Percentiles rank a stretch among this genome's conserved stretches.
phyloP scores from a whole-genome alignment of 345 rosid species.

The Citrus medica region DNA sequence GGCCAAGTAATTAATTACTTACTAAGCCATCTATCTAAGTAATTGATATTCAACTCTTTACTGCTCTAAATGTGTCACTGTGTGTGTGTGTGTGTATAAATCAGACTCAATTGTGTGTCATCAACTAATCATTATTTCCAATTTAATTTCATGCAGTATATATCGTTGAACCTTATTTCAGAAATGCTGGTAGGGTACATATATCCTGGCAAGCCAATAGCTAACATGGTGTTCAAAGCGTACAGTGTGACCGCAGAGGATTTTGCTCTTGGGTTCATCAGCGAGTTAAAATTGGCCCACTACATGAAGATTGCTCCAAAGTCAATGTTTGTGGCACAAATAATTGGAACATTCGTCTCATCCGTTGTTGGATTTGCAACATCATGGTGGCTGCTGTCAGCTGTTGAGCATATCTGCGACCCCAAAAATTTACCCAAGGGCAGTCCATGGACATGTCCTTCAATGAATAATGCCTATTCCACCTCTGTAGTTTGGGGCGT shows the following conservation, averaged over 20 bases:
- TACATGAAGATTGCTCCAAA: not conserved
- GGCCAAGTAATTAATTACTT: slow-evolving; percentile 19
- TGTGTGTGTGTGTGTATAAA: too few relatives aligned
- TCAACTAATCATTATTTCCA: too few relatives aligned
- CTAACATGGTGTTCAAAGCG: not conserved
- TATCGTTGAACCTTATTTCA: not conserved
- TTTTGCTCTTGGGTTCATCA: not conserved
- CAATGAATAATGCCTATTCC: not conserved
- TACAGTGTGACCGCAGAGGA: not conserved
- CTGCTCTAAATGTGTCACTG: too few relatives aligned
- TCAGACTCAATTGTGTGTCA: too few relatives aligned
- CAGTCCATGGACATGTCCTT: slow-evolving; percentile 1
- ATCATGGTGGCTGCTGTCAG: not conserved
- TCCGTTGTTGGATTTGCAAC: not conserved
- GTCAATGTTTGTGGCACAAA: not conserved
- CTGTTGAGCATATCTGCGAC: not conserved
- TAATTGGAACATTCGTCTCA: not conserved
- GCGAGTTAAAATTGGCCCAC: not conserved
- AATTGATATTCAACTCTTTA: too few relatives aligned
- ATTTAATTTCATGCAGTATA: too few relatives aligned
- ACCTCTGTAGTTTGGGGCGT: not conserved
- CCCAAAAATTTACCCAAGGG: not conserved
- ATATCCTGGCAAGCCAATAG: not conserved
- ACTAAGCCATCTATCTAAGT: too few relatives aligned
- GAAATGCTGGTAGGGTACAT: not conserved